Evolutionary conservation across 2,329 filamentous ascomycete genomes (phyloP).

Genomic region (Alternaria hordeiaustralica): DNA sequence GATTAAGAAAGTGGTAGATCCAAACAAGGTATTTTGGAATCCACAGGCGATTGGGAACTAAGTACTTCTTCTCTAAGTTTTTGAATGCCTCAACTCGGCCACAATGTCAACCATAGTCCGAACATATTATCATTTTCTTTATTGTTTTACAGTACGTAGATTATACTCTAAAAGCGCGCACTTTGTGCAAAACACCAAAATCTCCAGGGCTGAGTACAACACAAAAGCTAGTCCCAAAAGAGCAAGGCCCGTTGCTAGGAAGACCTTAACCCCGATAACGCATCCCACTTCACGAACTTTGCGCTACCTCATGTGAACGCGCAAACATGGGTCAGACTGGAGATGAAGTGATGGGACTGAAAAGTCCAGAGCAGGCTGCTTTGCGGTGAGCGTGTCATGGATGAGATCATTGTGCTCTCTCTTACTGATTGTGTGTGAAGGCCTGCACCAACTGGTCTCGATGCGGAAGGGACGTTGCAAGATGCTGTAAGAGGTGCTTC

Average conservation of each 20-base stretch:
- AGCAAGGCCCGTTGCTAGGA: not conserved
- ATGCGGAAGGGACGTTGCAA: conserved; percentile 26
- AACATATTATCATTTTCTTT: no score
- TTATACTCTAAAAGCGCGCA: no score
- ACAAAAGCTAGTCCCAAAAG: no score
- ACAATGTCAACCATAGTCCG: not conserved
- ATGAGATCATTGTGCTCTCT: not conserved
- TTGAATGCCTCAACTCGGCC: not conserved
- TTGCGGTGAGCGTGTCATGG: conserved; percentile 20
- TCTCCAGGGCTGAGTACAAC: no score
- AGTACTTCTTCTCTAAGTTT: not conserved
- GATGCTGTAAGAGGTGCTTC: conserved; percentile 49
- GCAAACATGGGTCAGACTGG: conserved; percentile 16
- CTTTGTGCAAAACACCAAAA: no score
- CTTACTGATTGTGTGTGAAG: conserved; percentile 14
- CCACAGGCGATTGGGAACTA: conserved; percentile 7
- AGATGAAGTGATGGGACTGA: conserved; percentile 30
- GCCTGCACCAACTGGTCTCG: conserved; percentile 40
- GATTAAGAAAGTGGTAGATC: not conserved
- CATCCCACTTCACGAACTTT: conserved; percentile 9
- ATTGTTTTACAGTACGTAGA: no score
- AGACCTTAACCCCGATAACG: conserved; percentile 23
- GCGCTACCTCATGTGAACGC: conserved; percentile 1
- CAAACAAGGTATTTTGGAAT: conserved; percentile 5
- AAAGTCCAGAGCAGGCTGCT: conserved; percentile 15